A percentile compares a stretch with the other conserved stretches of the same genome.
Conservation (phyloP, 192 early-diverging fungal genomes). For the Chytriomyces confervae region DNA sequence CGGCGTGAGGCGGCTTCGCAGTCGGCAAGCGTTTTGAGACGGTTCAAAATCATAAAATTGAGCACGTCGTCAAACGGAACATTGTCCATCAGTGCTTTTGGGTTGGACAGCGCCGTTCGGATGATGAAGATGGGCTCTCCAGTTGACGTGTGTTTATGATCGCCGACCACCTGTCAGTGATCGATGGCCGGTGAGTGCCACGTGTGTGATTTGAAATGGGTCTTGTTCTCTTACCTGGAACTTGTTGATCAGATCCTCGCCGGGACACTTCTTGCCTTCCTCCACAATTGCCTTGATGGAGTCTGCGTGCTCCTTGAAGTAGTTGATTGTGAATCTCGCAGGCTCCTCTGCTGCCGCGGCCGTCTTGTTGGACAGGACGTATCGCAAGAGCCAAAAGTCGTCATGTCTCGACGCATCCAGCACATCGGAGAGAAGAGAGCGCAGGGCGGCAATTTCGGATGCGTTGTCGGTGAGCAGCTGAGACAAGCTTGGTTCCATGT, state of each 20-base stretch:
- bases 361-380: slow-evolving; percentile 16
- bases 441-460: not conserved
- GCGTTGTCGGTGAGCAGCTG: not conserved
- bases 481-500: not conserved
- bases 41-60: slow-evolving; percentile 5
- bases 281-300: not conserved
- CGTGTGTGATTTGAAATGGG: too few relatives aligned
- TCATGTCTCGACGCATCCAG: slow-evolving; percentile 6
- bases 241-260: not conserved
- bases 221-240: not conserved
- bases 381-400: slow-evolving; percentile 24
- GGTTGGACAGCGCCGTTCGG: slow-evolving; percentile 16
- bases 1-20: not conserved
- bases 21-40: not conserved
- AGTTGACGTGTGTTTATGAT: slow-evolving; percentile 2
- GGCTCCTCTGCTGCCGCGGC: slow-evolving; percentile 7
- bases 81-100: slow-evolving; percentile 15
- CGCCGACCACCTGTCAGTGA: not conserved
- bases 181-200: too few relatives aligned
- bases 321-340: slow-evolving; percentile 1
- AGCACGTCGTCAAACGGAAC: slow-evolving; percentile 3
- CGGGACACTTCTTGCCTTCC: not conserved
- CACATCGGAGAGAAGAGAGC: not conserved
- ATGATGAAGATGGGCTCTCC: slow-evolving; percentile 24
- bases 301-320: slow-evolving; percentile 5